Evolutionary conservation across 106 monocot genomes (phyloP), one percentile per base, ranked within the genome.

Genomic region (Acorus calamus): DNA sequence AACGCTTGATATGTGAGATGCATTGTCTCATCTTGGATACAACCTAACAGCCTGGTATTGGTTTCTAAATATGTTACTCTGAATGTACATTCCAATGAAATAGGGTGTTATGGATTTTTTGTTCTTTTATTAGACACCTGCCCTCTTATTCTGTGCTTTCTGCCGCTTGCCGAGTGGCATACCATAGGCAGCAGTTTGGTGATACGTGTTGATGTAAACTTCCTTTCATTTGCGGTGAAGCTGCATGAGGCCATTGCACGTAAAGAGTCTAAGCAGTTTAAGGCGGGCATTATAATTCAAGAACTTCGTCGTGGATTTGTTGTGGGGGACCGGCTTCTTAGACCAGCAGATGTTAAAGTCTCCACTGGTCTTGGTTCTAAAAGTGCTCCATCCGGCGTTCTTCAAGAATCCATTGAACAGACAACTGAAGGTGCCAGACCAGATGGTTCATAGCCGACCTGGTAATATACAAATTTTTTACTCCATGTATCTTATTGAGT

Each of bases 201-300:
- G 55, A 1, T 55, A 10, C 11, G 4, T 55, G 11, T 55, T 4
- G 7, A 55, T 10, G 11, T 10, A 3, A 61, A 42, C 6, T 11
- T 14, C 13, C 50, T 56, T 71, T 60, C 10, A 47, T 69, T 41
- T 68, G 14, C 49, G 66, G 69, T 75, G 49, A 52, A 96, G 94
- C 73, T 90, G 55, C 94, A 96, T 59, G 94, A 90, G 74, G 94
- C 87, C 13, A 48, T 96, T 60, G 73, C 66, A 45, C 73, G 87
- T 59, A 87, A 89, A 58, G 81, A 84, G 58, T 96, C 89, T 61
- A 55, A 80, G 45, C 73, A 80, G 61, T 86, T 81, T 62, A 84
- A 76, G 71, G 87, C 72, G 42, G 94, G 94, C 10, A 82, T 84
- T 66, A 78, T 96, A 2, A 78, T 57, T 5, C 63, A 84, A 64